These are phyloP conservation scores for Monosporozyma aerobia DNA, from an alignment of 805 yeast genomes.

Conservation along the genomic window DNA sequence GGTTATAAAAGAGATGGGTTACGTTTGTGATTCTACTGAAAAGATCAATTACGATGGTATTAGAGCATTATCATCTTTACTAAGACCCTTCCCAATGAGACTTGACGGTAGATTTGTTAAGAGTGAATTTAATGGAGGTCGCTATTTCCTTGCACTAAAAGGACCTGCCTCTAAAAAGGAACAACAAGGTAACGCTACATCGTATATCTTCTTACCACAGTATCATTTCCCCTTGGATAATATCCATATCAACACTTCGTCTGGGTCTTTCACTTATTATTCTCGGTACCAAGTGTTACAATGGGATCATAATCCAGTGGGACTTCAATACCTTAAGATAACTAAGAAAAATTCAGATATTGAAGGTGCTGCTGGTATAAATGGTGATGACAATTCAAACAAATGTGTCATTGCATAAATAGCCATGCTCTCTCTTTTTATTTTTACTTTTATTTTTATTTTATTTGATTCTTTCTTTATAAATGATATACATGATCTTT, in stretches of 20 bases:
- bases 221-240: constrained; percentile 55
- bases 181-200: constrained; percentile 16
- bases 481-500: background rate
- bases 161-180: constrained; percentile 29
- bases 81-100: constrained; percentile 68
- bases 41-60: constrained; percentile 39
- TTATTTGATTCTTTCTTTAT: background rate
- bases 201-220: constrained; percentile 59
- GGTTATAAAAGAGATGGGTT: background rate
- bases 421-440: background rate
- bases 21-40: background rate
- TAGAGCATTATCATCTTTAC: constrained; percentile 63
- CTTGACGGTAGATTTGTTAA: constrained; percentile 48
- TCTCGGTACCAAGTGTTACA: constrained; percentile 45
- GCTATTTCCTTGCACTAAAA: constrained; percentile 28
- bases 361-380: background rate
- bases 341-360: background rate
- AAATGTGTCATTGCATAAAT: background rate
- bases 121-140: constrained; percentile 52
- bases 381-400: background rate
- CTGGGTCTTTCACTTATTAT: constrained; percentile 50
- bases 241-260: constrained; percentile 39
- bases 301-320: constrained; percentile 54
- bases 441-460: background rate
- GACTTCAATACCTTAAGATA: constrained; percentile 31